Evolutionary conservation across 176 grass and related monocot genomes (phyloP), one percentile per base, ranked within the genome.

Genomic region (Oryza rufipogon): DNA sequence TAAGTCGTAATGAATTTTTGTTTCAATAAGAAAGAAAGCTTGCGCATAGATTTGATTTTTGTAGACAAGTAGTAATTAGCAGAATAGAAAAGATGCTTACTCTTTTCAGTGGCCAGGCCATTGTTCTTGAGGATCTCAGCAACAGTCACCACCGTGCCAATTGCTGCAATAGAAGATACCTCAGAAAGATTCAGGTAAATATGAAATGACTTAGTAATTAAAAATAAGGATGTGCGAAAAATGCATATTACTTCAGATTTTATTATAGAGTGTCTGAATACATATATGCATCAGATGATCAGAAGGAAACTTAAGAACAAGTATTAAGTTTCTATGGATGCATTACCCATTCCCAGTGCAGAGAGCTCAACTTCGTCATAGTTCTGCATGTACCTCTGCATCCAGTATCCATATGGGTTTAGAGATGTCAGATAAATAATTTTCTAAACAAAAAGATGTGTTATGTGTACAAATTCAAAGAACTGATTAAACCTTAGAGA

Each of bases 111-210:
- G 80, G 95, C 95, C 4, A 93, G 74, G 61, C 91, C 92, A 70
- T 88, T 98, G 77, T 95, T 95, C 87, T 98, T 98, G 64, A 93
- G 85, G 71, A 98, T 98, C 78, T 98, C 95, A 13, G 93, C 91
- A 52, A 98, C 95, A 22, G 92, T 98, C 6, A 95, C 95, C 10
- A 98, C 92, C 3, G 93, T 93, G 78, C 92, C 91, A 68, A 98
- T 95, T 48, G 93, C 91, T 95, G 84, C 7, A 92, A 82, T 45
- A 4, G 81, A 68, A 81, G 9, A 75, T 70, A 2, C 2, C 2
- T 56, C 15, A 84, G 39, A 41, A 41, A 41, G 39, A 41, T 41
- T 41, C 39, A 41, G 39, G 1, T 8, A 41, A 41, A 7, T 41
- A 41, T 41, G 4, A 41, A 41, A 41, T 41, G 7, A 41, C 7